Conservation (phyloP, 371 early-diverging fungal species). For the Globomyces sp. region DNA sequence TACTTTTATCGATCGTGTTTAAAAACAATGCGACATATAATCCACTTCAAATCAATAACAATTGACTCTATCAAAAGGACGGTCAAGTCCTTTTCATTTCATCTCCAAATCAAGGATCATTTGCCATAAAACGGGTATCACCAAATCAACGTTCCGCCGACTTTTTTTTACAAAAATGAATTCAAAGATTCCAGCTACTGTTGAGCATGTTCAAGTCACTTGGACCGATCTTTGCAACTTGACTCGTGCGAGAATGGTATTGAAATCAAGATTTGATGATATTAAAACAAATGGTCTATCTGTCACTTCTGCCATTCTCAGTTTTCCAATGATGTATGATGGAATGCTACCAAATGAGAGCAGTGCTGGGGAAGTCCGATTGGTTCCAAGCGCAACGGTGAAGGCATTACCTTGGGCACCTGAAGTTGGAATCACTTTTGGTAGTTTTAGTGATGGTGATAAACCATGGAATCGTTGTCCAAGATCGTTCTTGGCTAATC, state of each 20-base stretch:
- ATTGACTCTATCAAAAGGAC: too few species aligned
- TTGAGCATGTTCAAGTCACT: not conserved
- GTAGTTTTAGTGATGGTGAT: not conserved
- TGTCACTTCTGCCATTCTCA: not conserved
- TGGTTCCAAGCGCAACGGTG: not conserved
- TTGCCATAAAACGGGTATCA: too few species aligned
- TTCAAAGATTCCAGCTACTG: too few species aligned
- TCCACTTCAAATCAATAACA: too few species aligned
- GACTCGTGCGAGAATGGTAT: not conserved
- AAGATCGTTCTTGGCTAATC: not conserved
- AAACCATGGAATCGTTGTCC: not conserved
- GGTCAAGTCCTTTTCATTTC: too few species aligned
- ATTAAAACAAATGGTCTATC: not conserved
- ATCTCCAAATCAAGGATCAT: too few species aligned
- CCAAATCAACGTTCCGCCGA: too few species aligned
- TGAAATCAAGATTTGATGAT: not conserved
- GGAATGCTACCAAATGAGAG: not conserved
- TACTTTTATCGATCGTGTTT: too few species aligned
- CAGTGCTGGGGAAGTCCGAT: not conserved
- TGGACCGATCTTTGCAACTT: not conserved
- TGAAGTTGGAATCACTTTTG: not conserved
- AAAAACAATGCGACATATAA: too few species aligned
- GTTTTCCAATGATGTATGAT: conserved; percentile 1
- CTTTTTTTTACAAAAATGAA: too few species aligned
- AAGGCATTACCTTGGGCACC: not conserved